These are phyloP conservation scores for Tephrocybe sp. DNA, from an alignment of 768 basidiomycete species.

Conservation along the genomic window DNA sequence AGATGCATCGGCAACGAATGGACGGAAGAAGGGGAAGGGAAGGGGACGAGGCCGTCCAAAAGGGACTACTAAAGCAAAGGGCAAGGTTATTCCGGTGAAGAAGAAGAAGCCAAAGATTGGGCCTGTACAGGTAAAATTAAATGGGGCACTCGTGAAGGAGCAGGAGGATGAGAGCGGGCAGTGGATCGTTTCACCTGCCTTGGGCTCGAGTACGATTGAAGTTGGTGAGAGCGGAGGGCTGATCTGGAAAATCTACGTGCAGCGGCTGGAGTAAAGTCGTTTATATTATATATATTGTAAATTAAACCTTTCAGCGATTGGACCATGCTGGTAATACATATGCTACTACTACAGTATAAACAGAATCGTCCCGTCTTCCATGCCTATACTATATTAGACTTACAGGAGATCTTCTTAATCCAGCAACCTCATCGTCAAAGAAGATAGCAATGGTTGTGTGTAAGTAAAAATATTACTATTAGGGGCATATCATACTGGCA, in stretches of 20 bases:
- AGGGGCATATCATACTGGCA: no score
- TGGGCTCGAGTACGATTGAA: conserved; percentile 66
- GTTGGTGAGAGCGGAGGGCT: conserved; percentile 71
- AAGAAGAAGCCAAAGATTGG: conserved; percentile 51
- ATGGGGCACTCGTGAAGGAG: conserved; percentile 51
- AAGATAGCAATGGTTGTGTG: no score
- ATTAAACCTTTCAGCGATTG: conserved; percentile 14
- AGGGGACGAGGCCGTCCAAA: conserved; percentile 37
- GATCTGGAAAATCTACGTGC: conserved; percentile 70
- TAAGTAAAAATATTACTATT: no score
- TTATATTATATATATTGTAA: conserved; percentile 11
- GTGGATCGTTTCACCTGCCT: conserved; percentile 64
- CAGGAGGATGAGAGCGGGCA: conserved; percentile 44
- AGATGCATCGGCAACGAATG: conserved; percentile 42
- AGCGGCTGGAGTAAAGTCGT: conserved; percentile 32
- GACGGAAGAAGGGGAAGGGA: conserved; percentile 39
- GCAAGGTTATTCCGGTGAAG: conserved; percentile 33
- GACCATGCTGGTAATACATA: no score
- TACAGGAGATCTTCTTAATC: no score
- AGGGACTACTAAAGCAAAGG: conserved; percentile 23
- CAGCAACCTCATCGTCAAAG: no score
- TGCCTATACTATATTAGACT: no score
- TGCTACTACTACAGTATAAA: no score
- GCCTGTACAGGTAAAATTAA: conserved; percentile 63
- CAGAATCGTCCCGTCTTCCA: no score